phyloP scores from a whole-genome alignment of 306 rosid genomes.

The Glycine latifolia region DNA sequence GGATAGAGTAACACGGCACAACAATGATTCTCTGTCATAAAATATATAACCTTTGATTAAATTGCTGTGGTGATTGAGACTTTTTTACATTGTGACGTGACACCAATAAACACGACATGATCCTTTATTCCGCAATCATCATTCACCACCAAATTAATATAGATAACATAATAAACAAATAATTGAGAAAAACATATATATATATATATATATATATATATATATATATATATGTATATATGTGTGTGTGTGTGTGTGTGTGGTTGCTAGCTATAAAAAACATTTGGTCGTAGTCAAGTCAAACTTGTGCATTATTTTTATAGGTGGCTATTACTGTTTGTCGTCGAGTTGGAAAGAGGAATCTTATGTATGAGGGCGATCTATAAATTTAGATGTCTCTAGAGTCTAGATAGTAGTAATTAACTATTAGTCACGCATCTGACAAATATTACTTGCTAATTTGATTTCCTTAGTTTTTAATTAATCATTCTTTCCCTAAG shows the following conservation, averaged over 20 bases:
- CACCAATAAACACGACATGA: background rate
- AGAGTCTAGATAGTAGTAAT: background rate
- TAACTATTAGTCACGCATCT: background rate
- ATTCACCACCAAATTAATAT: background rate
- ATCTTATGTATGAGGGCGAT: background rate
- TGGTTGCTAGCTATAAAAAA: background rate
- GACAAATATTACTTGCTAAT: background rate
- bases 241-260: too few species aligned
- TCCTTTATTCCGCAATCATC: background rate
- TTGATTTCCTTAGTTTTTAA: background rate
- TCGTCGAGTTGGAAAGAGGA: background rate
- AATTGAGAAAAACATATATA: background rate
- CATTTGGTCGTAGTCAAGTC: conserved; percentile 8
- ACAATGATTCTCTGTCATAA: background rate
- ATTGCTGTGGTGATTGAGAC: conserved; percentile 23
- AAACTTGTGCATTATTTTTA: conserved; percentile 8
- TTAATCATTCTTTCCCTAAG: background rate
- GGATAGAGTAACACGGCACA: background rate
- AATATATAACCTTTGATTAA: background rate
- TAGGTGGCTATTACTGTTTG: background rate
- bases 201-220: too few species aligned
- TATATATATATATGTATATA: too few species aligned
- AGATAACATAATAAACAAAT: background rate
- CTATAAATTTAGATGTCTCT: background rate
- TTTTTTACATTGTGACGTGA: background rate